Evolutionary conservation across 1,284 basidiomycete species (phyloP).

Genomic region (Microbotryum intermedium): DNA sequence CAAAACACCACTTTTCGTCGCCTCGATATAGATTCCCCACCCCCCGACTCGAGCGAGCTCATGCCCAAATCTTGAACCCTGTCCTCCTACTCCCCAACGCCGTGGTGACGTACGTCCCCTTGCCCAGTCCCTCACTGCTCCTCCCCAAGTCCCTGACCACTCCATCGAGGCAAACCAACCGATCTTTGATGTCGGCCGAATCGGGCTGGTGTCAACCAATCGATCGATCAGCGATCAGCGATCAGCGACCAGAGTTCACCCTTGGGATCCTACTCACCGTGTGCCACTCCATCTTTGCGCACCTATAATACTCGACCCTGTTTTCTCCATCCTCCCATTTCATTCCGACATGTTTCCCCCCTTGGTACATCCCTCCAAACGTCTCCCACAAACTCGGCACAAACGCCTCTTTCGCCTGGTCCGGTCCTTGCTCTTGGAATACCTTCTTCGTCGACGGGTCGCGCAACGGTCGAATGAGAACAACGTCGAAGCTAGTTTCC

Average conservation of each 20-base stretch:
- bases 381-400: constrained; percentile 42
- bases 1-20: no score
- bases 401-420: constrained; percentile 33
- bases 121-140: no score
- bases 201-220: no score
- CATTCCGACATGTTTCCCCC: constrained; percentile 60
- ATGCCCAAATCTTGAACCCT: no score
- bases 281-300: constrained; percentile 72
- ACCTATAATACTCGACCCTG: constrained; percentile 73
- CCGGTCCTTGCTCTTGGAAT: constrained; percentile 43
- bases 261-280: constrained; percentile 66
- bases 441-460: constrained; percentile 50
- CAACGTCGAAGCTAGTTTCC: constrained; percentile 57
- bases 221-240: no score
- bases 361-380: constrained; percentile 59
- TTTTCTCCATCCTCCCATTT: constrained; percentile 64
- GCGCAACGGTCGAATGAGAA: constrained; percentile 69
- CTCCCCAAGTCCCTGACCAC: constrained; percentile 15
- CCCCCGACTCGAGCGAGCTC: neutral
- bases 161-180: constrained; percentile 25
- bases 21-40: no score
- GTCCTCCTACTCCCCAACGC: no score
- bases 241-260: no score
- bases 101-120: no score
- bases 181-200: constrained; percentile 7